Percentiles rank a stretch among this genome's conserved stretches.
Conservation (phyloP, 148 eudicot species). For the Camellia sinensis region DNA sequence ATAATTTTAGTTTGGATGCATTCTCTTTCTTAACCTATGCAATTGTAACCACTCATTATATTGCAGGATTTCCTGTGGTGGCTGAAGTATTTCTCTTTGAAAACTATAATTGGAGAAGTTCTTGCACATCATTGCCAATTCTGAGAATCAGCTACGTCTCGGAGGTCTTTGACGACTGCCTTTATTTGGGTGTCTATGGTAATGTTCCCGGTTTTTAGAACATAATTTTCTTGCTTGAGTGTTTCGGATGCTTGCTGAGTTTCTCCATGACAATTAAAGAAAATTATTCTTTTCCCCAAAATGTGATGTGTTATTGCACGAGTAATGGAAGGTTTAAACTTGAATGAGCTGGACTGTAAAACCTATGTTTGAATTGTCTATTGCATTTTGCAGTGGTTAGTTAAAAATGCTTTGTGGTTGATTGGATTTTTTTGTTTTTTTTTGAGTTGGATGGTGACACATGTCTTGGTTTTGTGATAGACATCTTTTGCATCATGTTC, state of each 20-base stretch:
- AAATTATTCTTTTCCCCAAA: neutral
- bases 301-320: neutral
- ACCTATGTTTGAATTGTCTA: neutral
- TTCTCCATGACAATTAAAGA: neutral
- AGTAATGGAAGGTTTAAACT: too few relatives aligned
- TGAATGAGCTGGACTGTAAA: neutral
- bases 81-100: neutral
- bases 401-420: too few relatives aligned
- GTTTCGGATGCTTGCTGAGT: neutral
- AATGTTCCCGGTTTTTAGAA: conserved; percentile 2
- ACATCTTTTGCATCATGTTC: neutral
- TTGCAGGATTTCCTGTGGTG: conserved; percentile 21
- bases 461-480: neutral
- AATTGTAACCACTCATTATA: neutral
- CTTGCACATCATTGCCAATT: neutral
- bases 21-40: neutral
- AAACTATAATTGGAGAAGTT: neutral
- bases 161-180: neutral
- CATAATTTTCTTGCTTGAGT: neutral
- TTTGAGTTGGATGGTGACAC: neutral
- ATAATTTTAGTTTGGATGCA: neutral
- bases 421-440: neutral
- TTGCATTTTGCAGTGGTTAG: neutral
- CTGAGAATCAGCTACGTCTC: neutral
- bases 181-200: conserved; percentile 23